Percentiles rank a stretch among this genome's conserved stretches.
Conservation (phyloP, 2,329 filamentous ascomycete genomes). For the Periconia macrospinosa region DNA sequence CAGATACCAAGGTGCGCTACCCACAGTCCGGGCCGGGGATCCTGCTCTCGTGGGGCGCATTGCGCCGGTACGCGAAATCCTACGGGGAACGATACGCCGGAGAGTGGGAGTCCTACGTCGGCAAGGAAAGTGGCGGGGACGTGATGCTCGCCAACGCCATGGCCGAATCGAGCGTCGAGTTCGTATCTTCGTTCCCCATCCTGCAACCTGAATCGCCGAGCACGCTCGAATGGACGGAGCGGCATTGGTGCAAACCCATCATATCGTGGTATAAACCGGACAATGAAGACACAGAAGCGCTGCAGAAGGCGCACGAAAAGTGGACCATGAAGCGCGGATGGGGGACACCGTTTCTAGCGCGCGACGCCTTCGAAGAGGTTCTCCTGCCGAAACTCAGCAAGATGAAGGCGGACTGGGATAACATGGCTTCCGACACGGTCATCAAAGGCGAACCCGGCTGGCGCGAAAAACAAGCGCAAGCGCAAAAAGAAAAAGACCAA, state of each 20-base stretch:
- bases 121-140: slow-evolving; percentile 43
- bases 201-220: slow-evolving; percentile 47
- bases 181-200: slow-evolving; percentile 45
- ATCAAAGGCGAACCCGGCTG: slow-evolving; percentile 16
- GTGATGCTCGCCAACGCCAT: slow-evolving; percentile 39
- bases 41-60: slow-evolving; percentile 45
- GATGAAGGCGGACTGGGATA: slow-evolving; percentile 39
- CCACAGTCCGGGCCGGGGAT: slow-evolving; percentile 49
- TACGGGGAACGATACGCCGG: slow-evolving; percentile 33
- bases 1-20: slow-evolving; percentile 36
- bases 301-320: slow-evolving; percentile 36
- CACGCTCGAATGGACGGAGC: slow-evolving; percentile 42
- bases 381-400: slow-evolving; percentile 32
- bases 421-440: slow-evolving; percentile 29
- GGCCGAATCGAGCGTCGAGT: slow-evolving; percentile 36
- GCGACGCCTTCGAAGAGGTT: slow-evolving; percentile 36
- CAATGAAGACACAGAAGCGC: slow-evolving; percentile 20
- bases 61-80: slow-evolving; percentile 35
- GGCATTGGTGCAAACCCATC: slow-evolving; percentile 48
- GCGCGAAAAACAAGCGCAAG: slow-evolving; percentile 18
- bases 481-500: slow-evolving; percentile 16
- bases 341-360: slow-evolving; percentile 35
- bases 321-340: slow-evolving; percentile 38
- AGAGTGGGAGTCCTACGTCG: slow-evolving; percentile 37
- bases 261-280: slow-evolving; percentile 42